These are phyloP conservation scores for Backusella circina DNA, from an alignment of 192 early-diverging fungal genomes.

Conservation along the genomic window DNA sequence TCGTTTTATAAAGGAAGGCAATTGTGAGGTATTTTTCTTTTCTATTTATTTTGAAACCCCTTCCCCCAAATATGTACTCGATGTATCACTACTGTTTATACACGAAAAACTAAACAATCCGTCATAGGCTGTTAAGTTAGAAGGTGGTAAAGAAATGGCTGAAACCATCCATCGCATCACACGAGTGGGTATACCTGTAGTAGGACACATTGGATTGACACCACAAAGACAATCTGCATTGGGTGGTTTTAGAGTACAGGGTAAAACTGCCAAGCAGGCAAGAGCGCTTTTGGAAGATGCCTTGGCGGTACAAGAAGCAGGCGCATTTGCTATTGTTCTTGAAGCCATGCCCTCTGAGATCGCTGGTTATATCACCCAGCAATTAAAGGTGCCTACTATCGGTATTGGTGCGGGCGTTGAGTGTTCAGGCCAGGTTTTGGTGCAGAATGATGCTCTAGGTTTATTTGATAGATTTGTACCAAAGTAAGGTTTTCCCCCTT, in stretches of 20 bases:
- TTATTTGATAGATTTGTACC: slow-evolving; percentile 89
- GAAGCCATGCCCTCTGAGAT: slow-evolving; percentile 93
- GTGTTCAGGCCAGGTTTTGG: slow-evolving; percentile 93
- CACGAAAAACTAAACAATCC: background rate
- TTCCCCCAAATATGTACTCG: background rate
- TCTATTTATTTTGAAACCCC: background rate
- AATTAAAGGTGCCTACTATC: slow-evolving; percentile 86
- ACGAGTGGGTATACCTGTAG: slow-evolving; percentile 86
- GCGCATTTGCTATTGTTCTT: slow-evolving; percentile 86
- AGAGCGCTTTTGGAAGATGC: slow-evolving; percentile 80
- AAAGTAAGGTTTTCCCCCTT: slow-evolving; percentile 48
- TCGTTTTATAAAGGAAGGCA: slow-evolving; percentile 86
- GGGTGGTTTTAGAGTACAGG: slow-evolving; percentile 91
- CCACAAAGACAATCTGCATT: slow-evolving; percentile 86
- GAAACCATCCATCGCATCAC: slow-evolving; percentile 75
- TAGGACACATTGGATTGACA: slow-evolving; percentile 94
- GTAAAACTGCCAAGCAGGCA: slow-evolving; percentile 78
- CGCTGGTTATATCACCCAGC: slow-evolving; percentile 77
- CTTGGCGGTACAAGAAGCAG: slow-evolving; percentile 84
- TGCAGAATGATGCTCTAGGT: slow-evolving; percentile 88
- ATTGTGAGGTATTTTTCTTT: slow-evolving; percentile 57
- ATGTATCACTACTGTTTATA: background rate
- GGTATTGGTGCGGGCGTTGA: slow-evolving; percentile 92
- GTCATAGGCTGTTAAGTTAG: slow-evolving; percentile 82
- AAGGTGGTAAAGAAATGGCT: slow-evolving; percentile 87